These are phyloP conservation scores for Gossypium aridum DNA, from an alignment of 441 rosid species.

Conservation along the genomic window DNA sequence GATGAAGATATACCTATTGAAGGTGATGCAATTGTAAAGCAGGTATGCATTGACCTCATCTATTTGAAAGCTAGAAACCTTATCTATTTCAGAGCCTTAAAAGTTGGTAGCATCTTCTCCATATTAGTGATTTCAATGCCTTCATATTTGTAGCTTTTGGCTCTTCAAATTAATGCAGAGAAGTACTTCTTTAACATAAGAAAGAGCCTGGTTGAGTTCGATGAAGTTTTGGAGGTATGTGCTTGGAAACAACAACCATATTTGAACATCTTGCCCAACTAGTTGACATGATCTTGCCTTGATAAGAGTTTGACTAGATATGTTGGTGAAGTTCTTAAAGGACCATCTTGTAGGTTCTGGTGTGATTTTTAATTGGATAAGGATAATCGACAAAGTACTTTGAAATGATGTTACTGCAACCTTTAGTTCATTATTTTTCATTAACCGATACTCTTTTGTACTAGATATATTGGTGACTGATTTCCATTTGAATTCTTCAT, in stretches of 20 bases:
- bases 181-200: conserved; percentile 89
- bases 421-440: conserved; percentile 4
- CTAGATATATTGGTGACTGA: not conserved
- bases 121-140: conserved; percentile 20
- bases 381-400: not conserved
- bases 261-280: not conserved
- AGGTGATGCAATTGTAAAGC: conserved; percentile 76
- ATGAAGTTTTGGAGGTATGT: conserved; percentile 92
- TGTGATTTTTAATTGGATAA: not conserved
- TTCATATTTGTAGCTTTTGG: conserved; percentile 56
- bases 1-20: conserved; percentile 90
- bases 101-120: not conserved
- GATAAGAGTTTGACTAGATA: not conserved
- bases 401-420: not conserved
- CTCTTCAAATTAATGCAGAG: conserved; percentile 85
- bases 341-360: not conserved
- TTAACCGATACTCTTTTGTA: not conserved
- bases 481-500: not conserved
- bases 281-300: not conserved
- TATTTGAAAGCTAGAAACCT: conserved; percentile 1
- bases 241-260: conserved; percentile 1
- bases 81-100: not conserved
- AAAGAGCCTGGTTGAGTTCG: conserved; percentile 95
- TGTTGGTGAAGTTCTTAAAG: not conserved
- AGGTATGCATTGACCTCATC: conserved; percentile 39